Evolutionary conservation across 1,284 basidiomycete species (phyloP), one percentile per base, ranked within the genome.

Genomic region (Athelia psychrophila): DNA sequence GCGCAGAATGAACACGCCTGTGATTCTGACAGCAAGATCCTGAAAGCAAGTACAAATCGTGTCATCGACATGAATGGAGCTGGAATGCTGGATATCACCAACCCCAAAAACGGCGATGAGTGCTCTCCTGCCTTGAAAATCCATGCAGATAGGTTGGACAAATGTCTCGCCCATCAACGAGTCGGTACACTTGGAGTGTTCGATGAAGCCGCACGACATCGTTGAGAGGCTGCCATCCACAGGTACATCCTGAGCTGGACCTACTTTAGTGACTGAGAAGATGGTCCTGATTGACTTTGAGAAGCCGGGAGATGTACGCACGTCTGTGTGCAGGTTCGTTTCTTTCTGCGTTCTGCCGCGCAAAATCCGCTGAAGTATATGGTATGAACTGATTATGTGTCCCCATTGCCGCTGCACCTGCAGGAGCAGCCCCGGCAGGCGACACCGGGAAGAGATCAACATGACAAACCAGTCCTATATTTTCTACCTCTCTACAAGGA

Each of bases 1-100:
- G 47, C 85, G 78, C 32, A 88, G 70, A 48, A 84, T 75, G 63
- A 88, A 88, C 22, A 71, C 71, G 20, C 86, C 85, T 62, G 88
- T 86, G 15, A 72, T 72, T 58, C 83, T 84, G 19, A 88, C 85
- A 0, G 85, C 84, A 20, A 87, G 67, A 58, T 87, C 85, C 83
- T 86, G 52, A 20, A 57, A 50, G 38, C 49, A 1, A 30, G 36
- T 12, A 3, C 15, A 20, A 20, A 35, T 33, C 4, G 33, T 19
- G 8, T 36, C 32, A 42, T 23, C 19, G 15, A 18, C 9, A 40
- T 25, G 36, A 27, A 22, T 18, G 16, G 18, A 32, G 40, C 13
- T 38, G 19, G n/a, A 23, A 12, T 9, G 46, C 44, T 16, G 50
- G 23, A 18, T 30, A 13, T 30, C n/a, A 42, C 38, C 10, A 5